These are phyloP conservation scores for Suhomyces tanzawaensis DNA, from an alignment of 805 yeast species.

Conservation along the genomic window DNA sequence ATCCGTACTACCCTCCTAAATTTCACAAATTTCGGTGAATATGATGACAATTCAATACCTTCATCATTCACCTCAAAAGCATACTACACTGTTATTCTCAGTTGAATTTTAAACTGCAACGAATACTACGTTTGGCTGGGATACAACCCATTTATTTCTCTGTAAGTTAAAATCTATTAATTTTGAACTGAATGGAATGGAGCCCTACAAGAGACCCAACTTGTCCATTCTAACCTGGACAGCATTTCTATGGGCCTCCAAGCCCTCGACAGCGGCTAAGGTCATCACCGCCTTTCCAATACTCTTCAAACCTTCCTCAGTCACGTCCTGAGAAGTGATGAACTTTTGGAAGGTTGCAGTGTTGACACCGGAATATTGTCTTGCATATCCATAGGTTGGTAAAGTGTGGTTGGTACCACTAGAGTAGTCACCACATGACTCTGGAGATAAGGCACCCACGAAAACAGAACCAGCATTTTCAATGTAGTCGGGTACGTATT, in stretches of 20 bases:
- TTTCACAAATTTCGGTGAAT: too few relatives aligned
- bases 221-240: conserved; percentile 91
- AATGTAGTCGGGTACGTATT: conserved; percentile 65
- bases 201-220: conserved; percentile 49
- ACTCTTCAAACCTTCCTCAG: conserved; percentile 76
- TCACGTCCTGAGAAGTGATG: conserved; percentile 89
- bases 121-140: too few relatives aligned
- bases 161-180: too few relatives aligned
- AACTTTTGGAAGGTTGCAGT: conserved; percentile 94
- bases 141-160: too few relatives aligned
- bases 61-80: too few relatives aligned
- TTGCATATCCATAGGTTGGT: conserved; percentile 98
- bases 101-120: too few relatives aligned
- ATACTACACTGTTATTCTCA: too few relatives aligned
- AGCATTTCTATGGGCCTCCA: conserved; percentile 96
- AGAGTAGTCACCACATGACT: conserved; percentile 97
- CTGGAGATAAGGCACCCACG: conserved; percentile 96
- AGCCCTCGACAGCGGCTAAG: conserved; percentile 92
- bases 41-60: too few relatives aligned
- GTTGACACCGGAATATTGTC: conserved; percentile 96
- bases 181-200: too few relatives aligned
- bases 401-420: conserved; percentile 97
- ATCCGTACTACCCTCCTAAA: too few relatives aligned
- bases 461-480: conserved; percentile 95
- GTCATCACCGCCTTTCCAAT: conserved; percentile 97